These are phyloP conservation scores for Phytopythium delawarense DNA, from an alignment of 352 stramenopile species.

Conservation along the genomic window DNA sequence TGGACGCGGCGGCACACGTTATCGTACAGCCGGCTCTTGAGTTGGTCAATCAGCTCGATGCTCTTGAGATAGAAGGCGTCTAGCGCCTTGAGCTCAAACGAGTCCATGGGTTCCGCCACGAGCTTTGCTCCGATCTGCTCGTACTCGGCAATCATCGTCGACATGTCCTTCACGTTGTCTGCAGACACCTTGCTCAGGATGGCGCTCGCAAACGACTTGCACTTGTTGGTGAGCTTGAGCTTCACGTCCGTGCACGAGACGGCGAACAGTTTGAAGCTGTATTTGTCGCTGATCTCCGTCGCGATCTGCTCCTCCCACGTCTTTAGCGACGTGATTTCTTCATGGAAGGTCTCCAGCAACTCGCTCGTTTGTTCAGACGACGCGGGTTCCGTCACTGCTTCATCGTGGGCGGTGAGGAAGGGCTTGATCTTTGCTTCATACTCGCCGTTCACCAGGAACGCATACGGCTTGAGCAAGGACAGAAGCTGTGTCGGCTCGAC, in stretches of 20 bases:
- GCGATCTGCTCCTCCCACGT: slow-evolving; percentile 40
- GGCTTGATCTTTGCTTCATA: slow-evolving; percentile 60
- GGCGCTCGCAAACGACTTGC: slow-evolving; percentile 55
- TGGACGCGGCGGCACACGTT: slow-evolving; percentile 74
- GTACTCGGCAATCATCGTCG: slow-evolving; percentile 78
- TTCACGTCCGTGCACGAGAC: slow-evolving; percentile 89
- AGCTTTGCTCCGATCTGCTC: slow-evolving; percentile 86
- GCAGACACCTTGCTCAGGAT: slow-evolving; percentile 81
- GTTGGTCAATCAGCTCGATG: slow-evolving; percentile 57
- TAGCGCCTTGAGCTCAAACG: slow-evolving; percentile 86
- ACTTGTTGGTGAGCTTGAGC: slow-evolving; percentile 68
- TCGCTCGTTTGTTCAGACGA: slow-evolving; percentile 26
- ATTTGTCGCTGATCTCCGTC: slow-evolving; percentile 74
- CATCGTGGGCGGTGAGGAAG: slow-evolving; percentile 4
- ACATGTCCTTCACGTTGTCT: slow-evolving; percentile 89
- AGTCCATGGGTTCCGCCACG: slow-evolving; percentile 86
- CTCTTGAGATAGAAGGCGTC: slow-evolving; percentile 83
- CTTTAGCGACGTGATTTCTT: slow-evolving; percentile 56
- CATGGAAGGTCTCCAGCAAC: slow-evolving; percentile 35
- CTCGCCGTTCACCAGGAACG: slow-evolving; percentile 73
- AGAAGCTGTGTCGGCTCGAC: slow-evolving; percentile 62
- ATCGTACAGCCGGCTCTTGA: slow-evolving; percentile 76
- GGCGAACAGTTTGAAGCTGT: slow-evolving; percentile 87
- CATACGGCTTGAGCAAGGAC: slow-evolving; percentile 67
- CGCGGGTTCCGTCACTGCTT: slow-evolving; percentile 27